Evolutionary conservation across 176 grass and related monocot genomes (phyloP), one percentile per base, ranked within the genome.

Genomic region (Musa acuminata): DNA sequence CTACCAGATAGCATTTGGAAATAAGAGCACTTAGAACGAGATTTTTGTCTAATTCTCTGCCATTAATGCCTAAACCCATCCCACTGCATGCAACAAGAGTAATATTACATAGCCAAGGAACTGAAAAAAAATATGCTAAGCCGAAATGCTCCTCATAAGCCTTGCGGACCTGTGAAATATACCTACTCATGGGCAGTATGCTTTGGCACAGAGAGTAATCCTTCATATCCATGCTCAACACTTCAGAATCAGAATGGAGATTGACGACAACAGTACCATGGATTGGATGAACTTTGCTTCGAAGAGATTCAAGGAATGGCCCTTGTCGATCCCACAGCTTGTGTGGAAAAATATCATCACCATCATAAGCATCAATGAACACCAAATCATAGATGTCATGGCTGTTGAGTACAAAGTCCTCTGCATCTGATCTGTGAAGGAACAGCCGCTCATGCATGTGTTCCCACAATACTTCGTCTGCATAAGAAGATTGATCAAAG

Each of bases 261-360:
- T 98, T 98, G 62, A 98, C 88, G 27, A 93, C 90, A 78, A 98
- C 88, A 11, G 86, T 87, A 52, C 94, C 94, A 23, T 98, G 90
- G 11, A 63, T 55, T 0, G 88, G 94, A 73, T 98, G 80, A 22
- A 98, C 88, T 59, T 75, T 92, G 74, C 64, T 72, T 17, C 82
- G 81, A 9, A 98, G 84, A 69, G 88, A 72, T 87, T 73, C 82
- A 50, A 98, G 83, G 80, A 98, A 98, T 0, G 72, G 2, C 1
- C 90, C 87, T 1, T 91, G 71, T 4, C n/a, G 60, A 14, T 93
- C 90, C 94, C 94, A 93, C 62, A 98, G 86, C 35, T 93, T 93
- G 75, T 21, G 75, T 53, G 90, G 94, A 12, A 98, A 98, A 69
- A 93, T 78, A 79, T 98, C 90, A 0, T 98, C 82, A 1, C 94